These are phyloP conservation scores for Russula earlei DNA, from an alignment of 768 basidiomycete genomes.

Conservation along the genomic window DNA sequence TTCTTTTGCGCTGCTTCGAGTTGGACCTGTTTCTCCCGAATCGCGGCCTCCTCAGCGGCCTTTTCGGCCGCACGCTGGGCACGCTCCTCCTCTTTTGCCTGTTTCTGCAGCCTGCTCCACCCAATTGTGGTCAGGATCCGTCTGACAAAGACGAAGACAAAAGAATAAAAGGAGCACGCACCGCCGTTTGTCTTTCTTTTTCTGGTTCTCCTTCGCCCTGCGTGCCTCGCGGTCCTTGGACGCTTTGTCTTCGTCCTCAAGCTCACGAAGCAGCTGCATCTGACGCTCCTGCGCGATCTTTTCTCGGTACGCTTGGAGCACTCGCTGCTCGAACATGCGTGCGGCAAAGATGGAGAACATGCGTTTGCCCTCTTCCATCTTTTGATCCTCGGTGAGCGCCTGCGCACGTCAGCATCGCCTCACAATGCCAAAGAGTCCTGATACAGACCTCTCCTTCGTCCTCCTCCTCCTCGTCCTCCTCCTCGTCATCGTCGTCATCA, in stretches of 20 bases:
- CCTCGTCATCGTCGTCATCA: conserved; percentile 42
- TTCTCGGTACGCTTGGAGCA: conserved; percentile 92
- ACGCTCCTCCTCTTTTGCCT: conserved; percentile 86
- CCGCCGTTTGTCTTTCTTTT: conserved; percentile 99
- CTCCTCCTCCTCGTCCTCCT: conserved; percentile 43
- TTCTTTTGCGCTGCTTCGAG: conserved; percentile 74
- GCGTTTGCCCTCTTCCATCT: conserved; percentile 97
- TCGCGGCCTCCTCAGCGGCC: conserved; percentile 75
- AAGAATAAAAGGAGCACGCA: conserved; percentile 28
- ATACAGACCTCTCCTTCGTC: conserved; percentile 31
- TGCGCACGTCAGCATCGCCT: conserved; percentile 24
- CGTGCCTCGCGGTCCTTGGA: conserved; percentile 85
- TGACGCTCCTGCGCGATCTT: conserved; percentile 95
- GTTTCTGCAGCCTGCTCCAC: conserved; percentile 69
- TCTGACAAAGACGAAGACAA: conserved; percentile 7
- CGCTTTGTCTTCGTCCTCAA: conserved; percentile 90
- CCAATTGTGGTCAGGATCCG: neutral
- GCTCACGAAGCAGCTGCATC: conserved; percentile 82
- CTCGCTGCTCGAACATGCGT: conserved; percentile 98
- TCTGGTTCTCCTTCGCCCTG: conserved; percentile 89
- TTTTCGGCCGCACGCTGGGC: conserved; percentile 76
- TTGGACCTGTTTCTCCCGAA: conserved; percentile 65
- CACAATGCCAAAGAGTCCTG: conserved; percentile 1
- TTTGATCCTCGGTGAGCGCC: conserved; percentile 91
- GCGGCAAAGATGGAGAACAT: conserved; percentile 99